phyloP scores from a whole-genome alignment of 345 rosid species.

The Acer campestre region DNA sequence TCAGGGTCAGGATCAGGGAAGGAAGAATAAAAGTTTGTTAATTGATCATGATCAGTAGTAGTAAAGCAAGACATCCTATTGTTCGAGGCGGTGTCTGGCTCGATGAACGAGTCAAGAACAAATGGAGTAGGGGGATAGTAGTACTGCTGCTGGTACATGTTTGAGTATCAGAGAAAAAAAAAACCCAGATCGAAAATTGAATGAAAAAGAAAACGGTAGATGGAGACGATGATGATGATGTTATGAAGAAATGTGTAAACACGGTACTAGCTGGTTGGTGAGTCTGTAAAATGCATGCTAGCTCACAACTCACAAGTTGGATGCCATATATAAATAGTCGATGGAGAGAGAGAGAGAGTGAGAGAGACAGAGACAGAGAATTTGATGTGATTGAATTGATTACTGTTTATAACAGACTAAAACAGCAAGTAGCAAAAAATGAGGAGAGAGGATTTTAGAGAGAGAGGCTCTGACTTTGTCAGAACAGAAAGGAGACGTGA shows the following conservation, averaged over 20 bases:
- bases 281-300: neutral
- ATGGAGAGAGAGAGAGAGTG: too few species aligned
- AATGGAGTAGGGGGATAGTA: neutral
- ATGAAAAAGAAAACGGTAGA: neutral
- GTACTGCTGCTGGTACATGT: slow-evolving; percentile 15
- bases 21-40: neutral
- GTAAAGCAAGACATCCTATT: too few species aligned
- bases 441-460: too few species aligned
- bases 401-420: too few species aligned
- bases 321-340: neutral
- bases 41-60: neutral
- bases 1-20: neutral
- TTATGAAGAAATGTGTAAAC: too few species aligned
- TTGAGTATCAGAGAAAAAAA: neutral
- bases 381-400: neutral
- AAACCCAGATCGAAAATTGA: neutral
- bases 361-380: too few species aligned
- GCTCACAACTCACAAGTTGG: neutral
- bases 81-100: neutral
- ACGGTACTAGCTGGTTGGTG: neutral
- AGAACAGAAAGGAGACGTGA: too few species aligned
- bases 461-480: too few species aligned
- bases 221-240: neutral
- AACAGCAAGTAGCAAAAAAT: too few species aligned
- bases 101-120: slow-evolving; percentile 12